Evolutionary conservation across 2,329 filamentous ascomycete genomes (phyloP).

Genomic region (Cladosporium sp.): DNA sequence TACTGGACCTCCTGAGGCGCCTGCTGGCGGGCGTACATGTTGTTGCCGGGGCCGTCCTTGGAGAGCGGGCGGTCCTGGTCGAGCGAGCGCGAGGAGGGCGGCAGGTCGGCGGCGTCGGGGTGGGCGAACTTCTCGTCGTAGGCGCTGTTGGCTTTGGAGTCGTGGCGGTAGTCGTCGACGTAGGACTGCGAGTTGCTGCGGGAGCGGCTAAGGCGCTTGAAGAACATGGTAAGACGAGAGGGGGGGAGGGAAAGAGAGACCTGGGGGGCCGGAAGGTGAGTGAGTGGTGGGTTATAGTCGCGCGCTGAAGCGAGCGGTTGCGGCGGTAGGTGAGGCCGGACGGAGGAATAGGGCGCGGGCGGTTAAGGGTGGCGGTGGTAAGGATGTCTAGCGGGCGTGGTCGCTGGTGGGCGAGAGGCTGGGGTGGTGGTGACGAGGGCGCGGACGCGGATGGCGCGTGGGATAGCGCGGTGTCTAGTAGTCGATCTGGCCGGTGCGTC

Average conservation of each 20-base stretch:
- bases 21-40: constrained; percentile 41
- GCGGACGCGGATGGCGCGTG: no score
- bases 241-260: constrained; percentile 1
- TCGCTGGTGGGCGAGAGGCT: no score
- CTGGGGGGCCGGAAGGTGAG: no score
- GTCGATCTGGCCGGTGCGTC: no score
- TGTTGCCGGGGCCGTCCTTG: constrained; percentile 15
- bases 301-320: no score
- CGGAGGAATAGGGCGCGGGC: no score
- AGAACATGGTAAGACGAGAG: constrained; percentile 36
- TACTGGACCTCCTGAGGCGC: constrained; percentile 34
- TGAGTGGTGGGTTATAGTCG: no score
- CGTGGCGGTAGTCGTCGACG: constrained; percentile 41
- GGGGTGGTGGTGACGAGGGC: no score
- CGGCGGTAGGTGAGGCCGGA: no score
- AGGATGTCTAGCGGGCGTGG: no score
- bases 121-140: constrained; percentile 41
- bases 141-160: constrained; percentile 36
- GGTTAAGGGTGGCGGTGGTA: no score
- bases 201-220: constrained; percentile 41
- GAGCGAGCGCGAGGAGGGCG: constrained; percentile 34
- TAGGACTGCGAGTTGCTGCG: constrained; percentile 45
- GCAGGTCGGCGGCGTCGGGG: constrained; percentile 22
- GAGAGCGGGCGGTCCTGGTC: constrained; percentile 20
- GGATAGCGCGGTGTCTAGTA: no score